These are phyloP conservation scores for Saxophila tyrrhenica DNA, from an alignment of 495 filamentous ascomycete species.

Conservation along the genomic window DNA sequence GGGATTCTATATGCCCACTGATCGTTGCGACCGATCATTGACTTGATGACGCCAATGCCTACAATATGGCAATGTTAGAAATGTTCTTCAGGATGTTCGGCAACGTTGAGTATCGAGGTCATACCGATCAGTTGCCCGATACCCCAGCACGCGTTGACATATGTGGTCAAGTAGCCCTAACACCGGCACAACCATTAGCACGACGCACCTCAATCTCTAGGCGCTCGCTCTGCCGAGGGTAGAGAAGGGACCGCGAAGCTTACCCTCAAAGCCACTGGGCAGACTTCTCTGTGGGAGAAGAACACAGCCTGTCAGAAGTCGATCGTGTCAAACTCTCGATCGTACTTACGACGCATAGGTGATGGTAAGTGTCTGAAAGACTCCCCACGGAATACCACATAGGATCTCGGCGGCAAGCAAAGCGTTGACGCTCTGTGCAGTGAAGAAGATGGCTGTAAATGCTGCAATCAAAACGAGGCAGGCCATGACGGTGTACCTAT, in stretches of 20 bases:
- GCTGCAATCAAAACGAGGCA: slow-evolving; percentile 54
- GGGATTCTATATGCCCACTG: slow-evolving; percentile 33
- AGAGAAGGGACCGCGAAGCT: too few relatives aligned
- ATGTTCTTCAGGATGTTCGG: too few relatives aligned
- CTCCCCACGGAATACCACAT: slow-evolving; percentile 69
- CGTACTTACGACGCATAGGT: slow-evolving; percentile 48
- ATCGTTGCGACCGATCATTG: slow-evolving; percentile 12
- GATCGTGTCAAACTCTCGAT: too few relatives aligned
- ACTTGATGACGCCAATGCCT: not conserved
- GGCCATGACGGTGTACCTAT: slow-evolving; percentile 49
- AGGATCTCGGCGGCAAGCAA: slow-evolving; percentile 66
- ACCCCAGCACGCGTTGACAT: slow-evolving; percentile 34
- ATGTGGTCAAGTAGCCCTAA: slow-evolving; percentile 36
- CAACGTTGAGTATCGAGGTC: too few relatives aligned
- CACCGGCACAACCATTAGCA: too few relatives aligned
- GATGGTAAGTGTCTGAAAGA: slow-evolving; percentile 53
- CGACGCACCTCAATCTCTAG: too few relatives aligned
- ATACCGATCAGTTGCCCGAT: slow-evolving; percentile 28
- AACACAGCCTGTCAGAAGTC: too few relatives aligned
- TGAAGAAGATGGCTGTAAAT: slow-evolving; percentile 69
- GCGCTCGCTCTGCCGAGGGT: too few relatives aligned
- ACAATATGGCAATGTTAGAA: not conserved
- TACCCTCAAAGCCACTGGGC: slow-evolving; percentile 34
- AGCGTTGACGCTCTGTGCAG: slow-evolving; percentile 54
- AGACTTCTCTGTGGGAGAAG: slow-evolving; percentile 65